These are phyloP conservation scores for Diplocarpon rosae DNA, from an alignment of 2,329 filamentous ascomycete species.

Conservation along the genomic window DNA sequence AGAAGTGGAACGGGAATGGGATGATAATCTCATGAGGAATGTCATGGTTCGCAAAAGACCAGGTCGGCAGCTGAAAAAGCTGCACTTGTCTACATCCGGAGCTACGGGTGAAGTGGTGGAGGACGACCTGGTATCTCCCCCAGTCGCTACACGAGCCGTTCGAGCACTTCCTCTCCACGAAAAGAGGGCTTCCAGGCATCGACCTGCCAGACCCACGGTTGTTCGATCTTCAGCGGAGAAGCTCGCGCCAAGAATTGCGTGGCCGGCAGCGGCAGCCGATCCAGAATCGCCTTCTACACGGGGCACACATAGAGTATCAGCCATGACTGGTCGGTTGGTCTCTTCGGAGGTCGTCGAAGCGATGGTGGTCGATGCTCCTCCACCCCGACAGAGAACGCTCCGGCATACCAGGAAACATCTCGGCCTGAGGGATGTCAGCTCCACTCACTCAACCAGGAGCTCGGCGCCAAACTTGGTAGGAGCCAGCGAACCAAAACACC, in stretches of 20 bases:
- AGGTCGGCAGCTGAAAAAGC: slow-evolving; percentile 11
- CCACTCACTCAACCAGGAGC: slow-evolving; percentile 26
- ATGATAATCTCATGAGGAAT: slow-evolving; percentile 42
- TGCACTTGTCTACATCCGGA: slow-evolving; percentile 14
- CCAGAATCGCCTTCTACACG: slow-evolving; percentile 20
- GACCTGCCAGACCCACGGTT: slow-evolving; percentile 15
- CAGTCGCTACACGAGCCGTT: slow-evolving; percentile 37
- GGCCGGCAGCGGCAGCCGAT: slow-evolving; percentile 11
- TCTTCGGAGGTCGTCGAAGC: slow-evolving; percentile 49
- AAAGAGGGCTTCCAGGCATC: slow-evolving; percentile 20
- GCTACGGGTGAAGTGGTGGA: slow-evolving; percentile 36
- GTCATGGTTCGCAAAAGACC: slow-evolving; percentile 38
- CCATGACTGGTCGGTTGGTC: slow-evolving; percentile 42
- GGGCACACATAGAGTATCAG: slow-evolving; percentile 40
- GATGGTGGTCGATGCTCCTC: slow-evolving; percentile 40
- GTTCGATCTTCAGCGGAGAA: slow-evolving; percentile 15
- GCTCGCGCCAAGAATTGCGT: slow-evolving; percentile 10
- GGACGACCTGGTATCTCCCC: slow-evolving; percentile 38
- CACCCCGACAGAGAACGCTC: slow-evolving; percentile 41
- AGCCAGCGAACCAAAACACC: slow-evolving; percentile 19
- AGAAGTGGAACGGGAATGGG: slow-evolving; percentile 44
- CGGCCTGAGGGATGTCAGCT: slow-evolving; percentile 36
- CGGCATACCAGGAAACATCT: slow-evolving; percentile 49
- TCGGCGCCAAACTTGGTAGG: slow-evolving; percentile 33
- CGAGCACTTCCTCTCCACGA: slow-evolving; percentile 22